phyloP scores from a whole-genome alignment of 306 rosid species.

The Morella rubra region DNA sequence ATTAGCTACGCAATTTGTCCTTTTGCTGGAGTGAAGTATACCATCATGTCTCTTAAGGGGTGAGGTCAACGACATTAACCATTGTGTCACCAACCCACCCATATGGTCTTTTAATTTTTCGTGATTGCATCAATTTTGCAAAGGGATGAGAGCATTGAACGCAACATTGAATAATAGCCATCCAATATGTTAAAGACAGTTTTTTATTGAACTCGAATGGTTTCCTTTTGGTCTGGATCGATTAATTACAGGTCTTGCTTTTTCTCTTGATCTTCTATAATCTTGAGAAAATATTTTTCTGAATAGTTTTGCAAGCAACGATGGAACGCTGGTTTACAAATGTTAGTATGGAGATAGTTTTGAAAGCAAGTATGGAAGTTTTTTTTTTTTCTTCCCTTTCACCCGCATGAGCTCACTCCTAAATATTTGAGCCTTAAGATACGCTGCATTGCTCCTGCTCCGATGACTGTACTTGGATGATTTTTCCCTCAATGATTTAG shows the following conservation, averaged over 20 bases:
- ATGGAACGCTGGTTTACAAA: background rate
- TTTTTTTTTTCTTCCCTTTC: background rate
- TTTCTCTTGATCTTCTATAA: too few species aligned
- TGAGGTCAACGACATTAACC: background rate
- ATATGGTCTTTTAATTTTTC: background rate
- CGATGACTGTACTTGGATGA: background rate
- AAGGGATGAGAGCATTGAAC: background rate
- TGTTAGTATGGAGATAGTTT: background rate
- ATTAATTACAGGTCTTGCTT: too few species aligned
- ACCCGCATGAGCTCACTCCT: background rate
- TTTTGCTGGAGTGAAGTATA: too few species aligned
- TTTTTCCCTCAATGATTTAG: background rate
- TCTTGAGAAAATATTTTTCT: too few species aligned
- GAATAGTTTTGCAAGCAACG: too few species aligned
- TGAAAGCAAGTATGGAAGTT: background rate
- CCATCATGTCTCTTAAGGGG: too few species aligned
- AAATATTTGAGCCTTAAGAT: background rate
- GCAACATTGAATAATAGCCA: background rate
- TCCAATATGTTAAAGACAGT: too few species aligned
- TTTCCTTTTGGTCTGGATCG: too few species aligned
- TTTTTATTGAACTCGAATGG: too few species aligned
- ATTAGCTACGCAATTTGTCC: background rate
- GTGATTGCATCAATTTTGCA: background rate
- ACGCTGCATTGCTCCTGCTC: background rate
- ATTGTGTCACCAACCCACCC: background rate